These are phyloP conservation scores for Cercospora brassicicola DNA, from an alignment of 2,329 filamentous ascomycete genomes.

Conservation along the genomic window DNA sequence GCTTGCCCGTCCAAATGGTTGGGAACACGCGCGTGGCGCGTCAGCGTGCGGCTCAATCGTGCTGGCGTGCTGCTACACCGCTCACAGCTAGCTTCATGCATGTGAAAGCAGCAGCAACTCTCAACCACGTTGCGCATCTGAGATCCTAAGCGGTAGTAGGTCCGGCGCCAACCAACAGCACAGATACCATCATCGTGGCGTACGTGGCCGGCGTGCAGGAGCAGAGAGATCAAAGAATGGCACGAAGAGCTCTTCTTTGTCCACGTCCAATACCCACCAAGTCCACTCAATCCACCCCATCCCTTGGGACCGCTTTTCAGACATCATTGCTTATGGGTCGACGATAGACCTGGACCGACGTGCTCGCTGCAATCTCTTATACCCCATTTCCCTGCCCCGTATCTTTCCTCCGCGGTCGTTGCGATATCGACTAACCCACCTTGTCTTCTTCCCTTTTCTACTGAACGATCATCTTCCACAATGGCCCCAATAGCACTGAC, in stretches of 20 bases:
- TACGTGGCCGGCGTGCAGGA: background rate
- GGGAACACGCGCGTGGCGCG: conserved; percentile 9
- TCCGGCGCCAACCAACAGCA: background rate
- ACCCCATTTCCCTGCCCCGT: background rate
- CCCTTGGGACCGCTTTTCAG: conserved; percentile 5
- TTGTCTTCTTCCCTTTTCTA: background rate
- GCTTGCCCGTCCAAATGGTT: conserved; percentile 7
- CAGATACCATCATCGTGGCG: conserved; percentile 4
- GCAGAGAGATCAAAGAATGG: background rate
- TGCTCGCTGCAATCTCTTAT: background rate
- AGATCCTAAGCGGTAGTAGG: background rate
- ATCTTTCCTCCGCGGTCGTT: background rate
- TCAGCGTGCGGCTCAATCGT: conserved; percentile 3
- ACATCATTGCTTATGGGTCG: conserved; percentile 3
- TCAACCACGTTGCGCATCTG: conserved; percentile 11
- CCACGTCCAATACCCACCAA: conserved; percentile 2
- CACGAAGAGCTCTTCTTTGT: background rate
- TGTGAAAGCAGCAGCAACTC: background rate
- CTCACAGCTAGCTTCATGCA: conserved; percentile 14
- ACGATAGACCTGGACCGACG: background rate
- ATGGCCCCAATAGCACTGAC: conserved; percentile 37
- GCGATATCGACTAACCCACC: background rate
- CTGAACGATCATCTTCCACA: conserved; percentile 6
- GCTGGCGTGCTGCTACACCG: conserved; percentile 11
- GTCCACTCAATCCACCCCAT: conserved; percentile 1